phyloP scores from a whole-genome alignment of 495 filamentous ascomycete species.

The Penicillium paxilli region DNA sequence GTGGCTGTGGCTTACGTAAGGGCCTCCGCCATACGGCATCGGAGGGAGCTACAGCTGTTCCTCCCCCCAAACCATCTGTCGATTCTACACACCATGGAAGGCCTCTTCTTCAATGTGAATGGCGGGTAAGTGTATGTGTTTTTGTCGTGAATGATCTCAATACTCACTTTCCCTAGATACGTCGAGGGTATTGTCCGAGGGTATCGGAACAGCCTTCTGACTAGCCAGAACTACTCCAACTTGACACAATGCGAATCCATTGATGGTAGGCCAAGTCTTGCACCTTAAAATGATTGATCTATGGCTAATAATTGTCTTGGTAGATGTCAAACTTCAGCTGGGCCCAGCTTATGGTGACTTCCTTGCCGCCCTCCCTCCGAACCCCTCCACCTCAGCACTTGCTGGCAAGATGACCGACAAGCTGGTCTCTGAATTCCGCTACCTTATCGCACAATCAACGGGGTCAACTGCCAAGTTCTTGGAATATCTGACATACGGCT shows the following conservation, averaged over 20 bases:
- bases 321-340: slow-evolving; percentile 97
- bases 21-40: slow-evolving; percentile 10
- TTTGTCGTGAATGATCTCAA: neutral
- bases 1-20: slow-evolving; percentile 32
- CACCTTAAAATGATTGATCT: neutral
- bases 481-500: slow-evolving; percentile 96
- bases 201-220: slow-evolving; percentile 93
- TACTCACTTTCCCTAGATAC: slow-evolving; percentile 60
- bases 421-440: slow-evolving; percentile 95
- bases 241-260: slow-evolving; percentile 98
- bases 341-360: slow-evolving; percentile 96
- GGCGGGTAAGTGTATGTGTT: slow-evolving; percentile 64
- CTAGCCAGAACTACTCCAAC: slow-evolving; percentile 88
- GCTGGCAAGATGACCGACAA: slow-evolving; percentile 96
- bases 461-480: slow-evolving; percentile 91
- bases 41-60: slow-evolving; percentile 21
- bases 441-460: slow-evolving; percentile 87
- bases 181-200: slow-evolving; percentile 96
- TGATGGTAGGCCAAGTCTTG: slow-evolving; percentile 64
- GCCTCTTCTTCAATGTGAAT: slow-evolving; percentile 93
- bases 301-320: slow-evolving; percentile 8
- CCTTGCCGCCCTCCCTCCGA: slow-evolving; percentile 89
- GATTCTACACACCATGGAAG: slow-evolving; percentile 69
- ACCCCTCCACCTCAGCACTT: slow-evolving; percentile 93
- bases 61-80: slow-evolving; percentile 16